Evolutionary conservation across 768 basidiomycete species (phyloP).

Genomic region (Naganishia randhawae): DNA sequence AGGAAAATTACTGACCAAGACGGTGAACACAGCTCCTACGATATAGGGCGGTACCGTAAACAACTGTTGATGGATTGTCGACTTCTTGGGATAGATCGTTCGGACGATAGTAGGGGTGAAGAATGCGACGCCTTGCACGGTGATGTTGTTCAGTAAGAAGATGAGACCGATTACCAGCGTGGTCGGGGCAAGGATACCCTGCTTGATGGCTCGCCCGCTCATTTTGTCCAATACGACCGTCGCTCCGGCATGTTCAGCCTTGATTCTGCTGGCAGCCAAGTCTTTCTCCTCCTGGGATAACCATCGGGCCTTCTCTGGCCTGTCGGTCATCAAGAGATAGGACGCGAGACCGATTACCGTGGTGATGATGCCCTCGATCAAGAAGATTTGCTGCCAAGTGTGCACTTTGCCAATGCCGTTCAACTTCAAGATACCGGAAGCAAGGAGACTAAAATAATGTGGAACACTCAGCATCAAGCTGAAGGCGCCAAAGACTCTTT

Average conservation of each 20-base stretch:
- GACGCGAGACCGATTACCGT: constrained; percentile 19
- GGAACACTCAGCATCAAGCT: background rate
- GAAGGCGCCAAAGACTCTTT: background rate
- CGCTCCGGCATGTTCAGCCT: constrained; percentile 36
- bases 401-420: constrained; percentile 24
- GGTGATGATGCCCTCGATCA: constrained; percentile 31
- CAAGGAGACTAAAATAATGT: constrained; percentile 31
- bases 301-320: constrained; percentile 22
- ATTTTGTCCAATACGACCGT: constrained; percentile 36
- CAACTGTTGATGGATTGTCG: constrained; percentile 32
- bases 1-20: constrained; percentile 16
- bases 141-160: constrained; percentile 43
- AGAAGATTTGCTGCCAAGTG: constrained; percentile 29
- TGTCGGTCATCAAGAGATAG: constrained; percentile 27
- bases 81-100: constrained; percentile 37
- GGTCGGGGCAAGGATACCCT: constrained; percentile 29
- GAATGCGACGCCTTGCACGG: constrained; percentile 26
- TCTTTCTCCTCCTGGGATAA: constrained; percentile 24
- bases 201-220: constrained; percentile 21
- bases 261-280: constrained; percentile 33
- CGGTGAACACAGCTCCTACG: constrained; percentile 32
- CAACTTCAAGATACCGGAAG: constrained; percentile 31
- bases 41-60: constrained; percentile 33
- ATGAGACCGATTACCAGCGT: constrained; percentile 32
- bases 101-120: constrained; percentile 36